Evolutionary conservation across 371 early-diverging fungal species (phyloP).

Genomic region (Synchytrium microbalum): DNA sequence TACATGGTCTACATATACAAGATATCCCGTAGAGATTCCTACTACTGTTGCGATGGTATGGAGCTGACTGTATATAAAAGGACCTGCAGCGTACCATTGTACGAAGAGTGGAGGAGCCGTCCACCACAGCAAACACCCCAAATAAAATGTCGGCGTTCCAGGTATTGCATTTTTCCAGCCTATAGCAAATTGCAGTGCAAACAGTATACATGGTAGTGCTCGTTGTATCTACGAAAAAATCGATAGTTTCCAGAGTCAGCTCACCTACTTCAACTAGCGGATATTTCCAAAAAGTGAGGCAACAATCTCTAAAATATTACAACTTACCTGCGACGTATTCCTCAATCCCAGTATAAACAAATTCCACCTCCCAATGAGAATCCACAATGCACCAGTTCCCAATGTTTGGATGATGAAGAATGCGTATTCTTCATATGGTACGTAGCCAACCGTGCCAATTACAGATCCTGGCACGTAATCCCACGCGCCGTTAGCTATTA

Average conservation of each 20-base stretch:
- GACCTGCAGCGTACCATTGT: conserved; percentile 48
- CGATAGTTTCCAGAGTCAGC: too few relatives aligned
- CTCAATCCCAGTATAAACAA: not conserved
- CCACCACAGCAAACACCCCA: conserved; percentile 48
- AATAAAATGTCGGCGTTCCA: conserved; percentile 42
- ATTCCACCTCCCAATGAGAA: not conserved
- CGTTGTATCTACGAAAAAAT: not conserved
- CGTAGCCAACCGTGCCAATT: conserved; percentile 47
- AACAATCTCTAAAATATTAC: not conserved
- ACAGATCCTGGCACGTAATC: conserved; percentile 46
- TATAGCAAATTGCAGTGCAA: not conserved
- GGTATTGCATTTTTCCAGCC: conserved; percentile 23
- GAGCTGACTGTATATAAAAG: conserved; percentile 42
- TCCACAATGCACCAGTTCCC: not conserved
- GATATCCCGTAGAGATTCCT: conserved; percentile 37
- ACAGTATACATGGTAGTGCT: not conserved
- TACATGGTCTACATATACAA: conserved; percentile 45
- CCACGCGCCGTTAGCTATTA: conserved; percentile 41
- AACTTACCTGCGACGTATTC: not conserved
- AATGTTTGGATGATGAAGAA: conserved; percentile 56
- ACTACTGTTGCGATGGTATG: conserved; percentile 26
- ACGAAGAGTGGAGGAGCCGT: conserved; percentile 45
- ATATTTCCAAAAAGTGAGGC: too few relatives aligned
- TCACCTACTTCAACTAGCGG: too few relatives aligned
- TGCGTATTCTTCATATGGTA: conserved; percentile 54